These are phyloP conservation scores for Populus hybrid DNA, from an alignment of 441 rosid genomes.

Conservation along the genomic window DNA sequence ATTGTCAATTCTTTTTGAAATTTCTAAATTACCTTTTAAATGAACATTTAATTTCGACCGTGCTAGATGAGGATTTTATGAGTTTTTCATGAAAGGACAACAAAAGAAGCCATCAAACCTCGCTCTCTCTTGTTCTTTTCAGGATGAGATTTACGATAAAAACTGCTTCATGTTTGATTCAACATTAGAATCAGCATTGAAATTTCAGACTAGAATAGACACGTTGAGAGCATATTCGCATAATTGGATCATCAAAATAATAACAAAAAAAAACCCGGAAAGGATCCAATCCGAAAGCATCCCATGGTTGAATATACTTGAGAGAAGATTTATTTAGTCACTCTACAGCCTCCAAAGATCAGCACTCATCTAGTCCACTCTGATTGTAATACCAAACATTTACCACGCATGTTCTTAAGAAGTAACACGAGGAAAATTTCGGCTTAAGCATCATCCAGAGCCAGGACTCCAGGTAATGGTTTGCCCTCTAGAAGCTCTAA, in stretches of 20 bases:
- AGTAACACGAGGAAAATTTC: background rate
- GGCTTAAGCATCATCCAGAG: conserved; percentile 70
- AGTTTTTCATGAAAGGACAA: background rate
- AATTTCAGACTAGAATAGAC: background rate
- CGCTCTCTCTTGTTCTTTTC: background rate
- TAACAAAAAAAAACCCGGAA: background rate
- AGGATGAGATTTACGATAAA: background rate
- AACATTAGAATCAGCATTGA: background rate
- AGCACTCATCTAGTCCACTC: conserved; percentile 16
- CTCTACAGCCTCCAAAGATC: conserved; percentile 28
- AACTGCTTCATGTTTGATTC: background rate
- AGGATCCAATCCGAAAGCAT: background rate
- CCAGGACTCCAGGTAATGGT: conserved; percentile 89
- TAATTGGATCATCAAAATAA: background rate
- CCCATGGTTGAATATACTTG: background rate
- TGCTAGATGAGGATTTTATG: background rate
- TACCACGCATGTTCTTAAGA: background rate
- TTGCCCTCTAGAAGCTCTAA: conserved; percentile 94
- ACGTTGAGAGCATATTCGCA: background rate
- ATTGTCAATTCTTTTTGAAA: background rate
- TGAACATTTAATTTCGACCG: background rate
- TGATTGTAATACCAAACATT: conserved; percentile 30
- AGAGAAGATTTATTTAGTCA: conserved; percentile 24
- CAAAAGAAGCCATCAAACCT: background rate
- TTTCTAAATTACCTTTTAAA: too few species aligned